Evolutionary conservation across 257 asterid species (phyloP), one percentile per base, ranked within the genome.

Genomic region (Lavandula angustifolia): DNA sequence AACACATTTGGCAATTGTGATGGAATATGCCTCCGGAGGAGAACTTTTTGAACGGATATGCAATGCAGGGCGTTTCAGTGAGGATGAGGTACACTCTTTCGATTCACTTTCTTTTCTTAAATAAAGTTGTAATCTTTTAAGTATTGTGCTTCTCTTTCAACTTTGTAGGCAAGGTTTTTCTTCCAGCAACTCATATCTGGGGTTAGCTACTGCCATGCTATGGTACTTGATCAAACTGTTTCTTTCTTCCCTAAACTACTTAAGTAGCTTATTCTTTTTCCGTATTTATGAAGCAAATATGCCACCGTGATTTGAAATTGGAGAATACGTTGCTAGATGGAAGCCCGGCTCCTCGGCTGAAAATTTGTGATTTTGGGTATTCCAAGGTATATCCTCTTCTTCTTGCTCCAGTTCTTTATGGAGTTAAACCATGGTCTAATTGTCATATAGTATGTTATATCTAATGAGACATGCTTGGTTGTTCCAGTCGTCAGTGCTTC

Each of bases 1-100:
- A 9, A 87, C 96, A 3, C 99, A 94, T 80, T 75, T 94, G 87
- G 99, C 99, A 14, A 90, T 94, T 72, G 99, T 94, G 65, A 94
- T 94, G 99, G 99, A 94, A 72, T 94, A 82, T 46, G 99, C 99
- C n/a, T 78, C 99, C 14, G 99, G 99, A 51, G 99, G 99, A 31
- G 99, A 94, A 81, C 84, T 94, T 22, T 94, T 94, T 52, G 99
- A 94, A 56, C 76, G 95, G 61, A 94, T 94, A 69, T 94, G 99
- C 85, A 94, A 84, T 81, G 99, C 99, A 3, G 99, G 99, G 54
- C 78, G 99, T 31, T 94, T 94, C 78, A 87, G 99, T 38, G 99
- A 94, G 77, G 97, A 94, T 69, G 99, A 87, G 95, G 99, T 92
- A 73, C 48, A 32, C n/a, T 9, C 9, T 37, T 9, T 8, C 16